Evolutionary conservation across 257 asterid species (phyloP), one percentile per base, ranked within the genome.

Genomic region (Gynochthodes officinalis): DNA sequence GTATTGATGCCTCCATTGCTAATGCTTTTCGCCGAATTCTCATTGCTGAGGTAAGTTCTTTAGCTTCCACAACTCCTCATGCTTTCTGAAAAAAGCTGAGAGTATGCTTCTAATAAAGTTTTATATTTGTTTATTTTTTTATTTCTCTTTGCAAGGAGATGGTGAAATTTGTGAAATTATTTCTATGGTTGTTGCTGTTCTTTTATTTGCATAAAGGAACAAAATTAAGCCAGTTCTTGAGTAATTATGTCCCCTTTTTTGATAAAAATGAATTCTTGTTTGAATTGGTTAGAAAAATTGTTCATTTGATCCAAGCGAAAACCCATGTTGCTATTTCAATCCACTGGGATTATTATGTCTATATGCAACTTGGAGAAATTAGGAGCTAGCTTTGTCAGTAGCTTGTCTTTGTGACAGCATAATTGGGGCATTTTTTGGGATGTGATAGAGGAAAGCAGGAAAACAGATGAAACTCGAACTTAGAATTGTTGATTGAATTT

Each of bases 11-110:
- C 61, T 82, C 99, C 27, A 70, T 95, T 71, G 99, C 94, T 32
- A 95, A 95, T 66, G 97, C 99, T 58, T 95, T 89, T 64, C 92
- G 97, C 43, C 87, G 99, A 77, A 95, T 95, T 53, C 98, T 95
- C 69, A 87, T 95, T 63, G 80, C 99, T 28, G 99, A 95, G 93
- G 99, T 95, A 53, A 39, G 74, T 14, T 30, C n/a, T 32, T 44
- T 0, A 4, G 32, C 4, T n/a, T n/a, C n/a, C n/a, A n/a, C n/a
- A n/a, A n/a, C n/a, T n/a, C n/a, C n/a, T n/a, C n/a, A n/a, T n/a
- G n/a, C n/a, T n/a, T n/a, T n/a, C n/a, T n/a, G n/a, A n/a, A n/a
- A n/a, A n/a, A n/a, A n/a, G n/a, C n/a, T n/a, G n/a, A n/a, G n/a
- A n/a, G n/a, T n/a, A n/a, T n/a, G n/a, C n/a, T n/a, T n/a, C n/a